Percentiles rank a stretch among this genome's conserved stretches.
phyloP scores from a whole-genome alignment of 495 filamentous ascomycete species.

The Evansstolkia leycettana region DNA sequence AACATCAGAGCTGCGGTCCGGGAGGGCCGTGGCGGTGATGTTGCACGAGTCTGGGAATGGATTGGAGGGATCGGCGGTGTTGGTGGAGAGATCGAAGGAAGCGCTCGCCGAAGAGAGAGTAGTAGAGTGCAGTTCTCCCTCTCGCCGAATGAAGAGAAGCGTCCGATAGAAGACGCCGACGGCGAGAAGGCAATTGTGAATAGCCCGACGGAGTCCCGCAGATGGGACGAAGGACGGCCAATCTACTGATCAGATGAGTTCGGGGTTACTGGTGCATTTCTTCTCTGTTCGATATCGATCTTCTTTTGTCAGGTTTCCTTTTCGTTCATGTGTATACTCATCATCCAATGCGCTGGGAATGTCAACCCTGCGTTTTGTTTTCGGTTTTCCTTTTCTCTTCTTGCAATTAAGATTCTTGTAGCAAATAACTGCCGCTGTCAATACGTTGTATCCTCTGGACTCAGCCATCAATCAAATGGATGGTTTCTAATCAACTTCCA shows the following conservation, averaged over 20 bases:
- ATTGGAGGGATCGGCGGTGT: conserved; percentile 54
- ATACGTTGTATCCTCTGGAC: too few species aligned
- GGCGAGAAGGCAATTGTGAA: conserved; percentile 8
- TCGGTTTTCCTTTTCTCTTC: too few species aligned
- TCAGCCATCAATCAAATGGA: too few species aligned
- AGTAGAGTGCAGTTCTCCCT: conserved; percentile 25
- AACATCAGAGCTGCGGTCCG: conserved; percentile 80
- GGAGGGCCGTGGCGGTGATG: conserved; percentile 73
- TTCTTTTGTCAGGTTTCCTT: background rate
- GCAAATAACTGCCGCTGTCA: too few species aligned
- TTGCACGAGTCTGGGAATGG: conserved; percentile 92
- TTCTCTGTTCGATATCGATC: background rate
- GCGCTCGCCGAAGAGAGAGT: conserved; percentile 31
- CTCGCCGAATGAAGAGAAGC: conserved; percentile 13
- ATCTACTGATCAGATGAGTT: conserved; percentile 40
- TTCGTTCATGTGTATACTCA: too few species aligned
- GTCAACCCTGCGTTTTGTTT: too few species aligned
- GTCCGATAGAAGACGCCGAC: conserved; percentile 23
- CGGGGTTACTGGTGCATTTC: background rate
- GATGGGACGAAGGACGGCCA: conserved; percentile 52
- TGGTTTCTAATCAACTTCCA: too few species aligned
- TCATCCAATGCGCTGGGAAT: too few species aligned
- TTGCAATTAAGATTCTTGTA: too few species aligned
- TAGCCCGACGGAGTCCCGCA: conserved; percentile 28
- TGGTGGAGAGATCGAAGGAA: conserved; percentile 20